These are phyloP conservation scores for Cutaneotrichosporon daszewskae DNA, from an alignment of 1,284 basidiomycete genomes.

Conservation along the genomic window DNA sequence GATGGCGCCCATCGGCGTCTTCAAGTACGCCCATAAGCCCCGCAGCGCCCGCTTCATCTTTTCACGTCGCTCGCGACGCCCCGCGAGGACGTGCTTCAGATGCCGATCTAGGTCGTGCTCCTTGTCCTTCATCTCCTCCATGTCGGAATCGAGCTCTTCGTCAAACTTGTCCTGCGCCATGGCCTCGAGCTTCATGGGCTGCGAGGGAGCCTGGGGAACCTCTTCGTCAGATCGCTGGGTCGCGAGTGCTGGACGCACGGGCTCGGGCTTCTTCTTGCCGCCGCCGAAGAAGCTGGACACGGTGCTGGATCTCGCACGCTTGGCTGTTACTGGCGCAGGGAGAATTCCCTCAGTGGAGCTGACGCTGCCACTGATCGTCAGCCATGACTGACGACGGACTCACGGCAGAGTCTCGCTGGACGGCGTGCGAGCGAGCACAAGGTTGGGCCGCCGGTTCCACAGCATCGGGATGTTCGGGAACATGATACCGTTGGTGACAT, in stretches of 20 bases:
- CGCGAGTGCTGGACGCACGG: no score
- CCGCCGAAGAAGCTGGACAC: no score
- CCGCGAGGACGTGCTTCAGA: slow-evolving; percentile 65
- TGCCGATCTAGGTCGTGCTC: slow-evolving; percentile 52
- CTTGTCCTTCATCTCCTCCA: slow-evolving; percentile 12
- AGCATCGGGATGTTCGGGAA: slow-evolving; percentile 42
- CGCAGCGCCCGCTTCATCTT: slow-evolving; percentile 59
- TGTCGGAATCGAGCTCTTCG: slow-evolving; percentile 3
- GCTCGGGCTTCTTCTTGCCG: no score
- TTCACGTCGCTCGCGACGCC: slow-evolving; percentile 54
- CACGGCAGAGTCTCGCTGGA: no score
- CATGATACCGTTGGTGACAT: slow-evolving; percentile 44
- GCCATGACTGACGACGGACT: no score
- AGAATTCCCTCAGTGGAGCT: not conserved
- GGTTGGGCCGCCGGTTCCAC: slow-evolving; percentile 37
- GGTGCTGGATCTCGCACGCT: no score
- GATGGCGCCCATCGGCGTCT: slow-evolving; percentile 64
- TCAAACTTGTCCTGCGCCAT: not conserved
- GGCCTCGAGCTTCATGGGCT: not conserved
- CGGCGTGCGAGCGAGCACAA: slow-evolving; percentile 24
- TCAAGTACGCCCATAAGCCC: slow-evolving; percentile 76
- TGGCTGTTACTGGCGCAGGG: not conserved
- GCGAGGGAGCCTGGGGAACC: no score
- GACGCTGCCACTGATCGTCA: no score
- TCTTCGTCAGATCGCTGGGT: no score